Conservation (phyloP, 768 basidiomycete species). For the Boletus sensibilis region DNA sequence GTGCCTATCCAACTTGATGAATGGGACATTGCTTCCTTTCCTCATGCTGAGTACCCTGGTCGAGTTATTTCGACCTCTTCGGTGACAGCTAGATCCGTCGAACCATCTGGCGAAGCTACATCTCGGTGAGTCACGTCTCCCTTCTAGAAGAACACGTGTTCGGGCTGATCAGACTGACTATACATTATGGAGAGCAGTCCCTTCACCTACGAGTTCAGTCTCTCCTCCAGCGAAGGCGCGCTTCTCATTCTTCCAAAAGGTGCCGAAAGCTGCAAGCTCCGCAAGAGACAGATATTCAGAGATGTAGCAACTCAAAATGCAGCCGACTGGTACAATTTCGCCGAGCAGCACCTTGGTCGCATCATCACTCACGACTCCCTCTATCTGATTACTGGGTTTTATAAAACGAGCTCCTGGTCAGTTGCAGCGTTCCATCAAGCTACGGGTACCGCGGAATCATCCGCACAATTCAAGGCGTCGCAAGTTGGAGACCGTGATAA, state of each 20-base stretch:
- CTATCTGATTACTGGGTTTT: constrained; percentile 26
- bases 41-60: constrained; percentile 12
- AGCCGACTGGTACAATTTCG: constrained; percentile 29
- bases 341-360: constrained; percentile 13
- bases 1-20: constrained; percentile 14
- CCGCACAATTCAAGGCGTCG: constrained; percentile 19
- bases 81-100: constrained; percentile 4
- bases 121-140: background rate
- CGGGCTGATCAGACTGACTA: background rate
- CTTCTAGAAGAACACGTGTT: background rate
- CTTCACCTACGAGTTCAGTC: constrained; percentile 4
- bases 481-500: background rate
- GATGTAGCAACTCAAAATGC: constrained; percentile 24
- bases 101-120: background rate
- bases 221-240: constrained; percentile 27
- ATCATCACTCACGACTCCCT: constrained; percentile 22
- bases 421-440: constrained; percentile 19
- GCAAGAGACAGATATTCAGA: constrained; percentile 18
- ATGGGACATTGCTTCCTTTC: constrained; percentile 6
- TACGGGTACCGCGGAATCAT: background rate
- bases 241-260: constrained; percentile 33
- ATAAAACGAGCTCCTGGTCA: constrained; percentile 24
- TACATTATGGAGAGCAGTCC: background rate
- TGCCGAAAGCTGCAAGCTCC: constrained; percentile 19
- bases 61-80: constrained; percentile 15